Evolutionary conservation across 805 yeast species (phyloP).

Genomic region (Kodamaea sagamina): DNA sequence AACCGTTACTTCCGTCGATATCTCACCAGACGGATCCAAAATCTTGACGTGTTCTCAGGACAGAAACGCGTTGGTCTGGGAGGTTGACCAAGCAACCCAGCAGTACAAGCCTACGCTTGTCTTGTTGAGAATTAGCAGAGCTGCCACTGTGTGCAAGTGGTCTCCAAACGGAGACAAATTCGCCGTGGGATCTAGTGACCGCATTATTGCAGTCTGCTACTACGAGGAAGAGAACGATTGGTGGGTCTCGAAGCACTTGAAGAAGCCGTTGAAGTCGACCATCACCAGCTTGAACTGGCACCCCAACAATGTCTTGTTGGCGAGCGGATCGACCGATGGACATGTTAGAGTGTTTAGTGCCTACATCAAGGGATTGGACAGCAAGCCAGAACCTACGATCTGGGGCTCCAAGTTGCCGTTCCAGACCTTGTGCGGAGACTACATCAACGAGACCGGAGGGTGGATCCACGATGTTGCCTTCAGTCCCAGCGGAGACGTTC

Average conservation of each 20-base stretch:
- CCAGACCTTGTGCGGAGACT: slow-evolving; percentile 86
- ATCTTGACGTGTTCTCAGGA: slow-evolving; percentile 98
- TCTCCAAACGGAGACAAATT: slow-evolving; percentile 92
- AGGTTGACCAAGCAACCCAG: slow-evolving; percentile 57
- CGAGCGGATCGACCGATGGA: slow-evolving; percentile 92
- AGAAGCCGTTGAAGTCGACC: slow-evolving; percentile 90
- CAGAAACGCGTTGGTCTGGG: slow-evolving; percentile 97
- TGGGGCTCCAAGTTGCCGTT: slow-evolving; percentile 98
- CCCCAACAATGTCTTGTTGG: slow-evolving; percentile 83
- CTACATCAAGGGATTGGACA: slow-evolving; percentile 83
- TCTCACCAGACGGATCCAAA: slow-evolving; percentile 75
- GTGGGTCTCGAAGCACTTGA: slow-evolving; percentile 99
- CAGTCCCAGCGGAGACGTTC: slow-evolving; percentile 72
- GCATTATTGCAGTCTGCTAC: slow-evolving; percentile 93
- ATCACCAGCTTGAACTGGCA: slow-evolving; percentile 88
- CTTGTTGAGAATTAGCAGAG: slow-evolving; percentile 86
- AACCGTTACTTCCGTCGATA: slow-evolving; percentile 91
- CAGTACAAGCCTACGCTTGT: slow-evolving; percentile 84
- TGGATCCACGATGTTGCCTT: slow-evolving; percentile 93
- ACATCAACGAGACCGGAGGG: slow-evolving; percentile 65
- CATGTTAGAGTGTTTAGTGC: slow-evolving; percentile 88
- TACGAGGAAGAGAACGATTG: slow-evolving; percentile 95
- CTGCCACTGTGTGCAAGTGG: slow-evolving; percentile 95
- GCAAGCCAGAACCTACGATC: slow-evolving; percentile 72
- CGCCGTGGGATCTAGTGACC: slow-evolving; percentile 95